These are phyloP conservation scores for Mitragyna speciosa DNA, from an alignment of 257 asterid genomes.

Conservation along the genomic window DNA sequence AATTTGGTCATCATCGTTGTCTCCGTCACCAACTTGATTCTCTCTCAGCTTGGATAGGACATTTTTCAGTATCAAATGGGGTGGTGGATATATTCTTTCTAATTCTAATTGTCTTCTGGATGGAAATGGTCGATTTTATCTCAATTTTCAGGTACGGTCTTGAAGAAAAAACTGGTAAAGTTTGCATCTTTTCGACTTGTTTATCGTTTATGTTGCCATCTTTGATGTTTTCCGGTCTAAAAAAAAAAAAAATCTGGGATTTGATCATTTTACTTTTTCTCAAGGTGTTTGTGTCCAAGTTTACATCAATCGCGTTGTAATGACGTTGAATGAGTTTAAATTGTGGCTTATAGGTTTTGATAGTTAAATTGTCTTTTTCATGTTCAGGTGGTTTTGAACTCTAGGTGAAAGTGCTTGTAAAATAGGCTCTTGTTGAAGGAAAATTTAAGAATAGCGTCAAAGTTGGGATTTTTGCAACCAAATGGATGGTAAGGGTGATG, in stretches of 20 bases:
- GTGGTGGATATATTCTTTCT: constrained; percentile 32
- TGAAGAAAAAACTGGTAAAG: background rate
- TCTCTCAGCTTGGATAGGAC: background rate
- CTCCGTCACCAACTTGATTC: constrained; percentile 19
- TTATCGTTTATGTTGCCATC: background rate
- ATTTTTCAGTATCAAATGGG: constrained; percentile 26
- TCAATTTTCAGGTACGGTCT: constrained; percentile 21
- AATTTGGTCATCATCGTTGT: constrained; percentile 1
- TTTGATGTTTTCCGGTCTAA: background rate
- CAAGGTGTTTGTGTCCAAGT: background rate
- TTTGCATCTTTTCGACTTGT: background rate
- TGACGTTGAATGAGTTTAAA: background rate
- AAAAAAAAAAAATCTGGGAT: background rate
- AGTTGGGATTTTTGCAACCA: constrained; percentile 9
- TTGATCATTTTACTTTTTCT: background rate
- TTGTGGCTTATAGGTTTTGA: background rate
- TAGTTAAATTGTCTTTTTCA: background rate
- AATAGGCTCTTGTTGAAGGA: background rate
- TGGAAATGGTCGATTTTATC: constrained; percentile 4
- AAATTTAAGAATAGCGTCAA: background rate
- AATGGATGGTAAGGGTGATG: constrained; percentile 70
- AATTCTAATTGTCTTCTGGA: constrained; percentile 20
- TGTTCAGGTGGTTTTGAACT: background rate
- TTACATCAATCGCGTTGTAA: background rate
- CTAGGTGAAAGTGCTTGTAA: background rate